phyloP scores from a whole-genome alignment of 148 eudicot species.

The Beta vulgaris region DNA sequence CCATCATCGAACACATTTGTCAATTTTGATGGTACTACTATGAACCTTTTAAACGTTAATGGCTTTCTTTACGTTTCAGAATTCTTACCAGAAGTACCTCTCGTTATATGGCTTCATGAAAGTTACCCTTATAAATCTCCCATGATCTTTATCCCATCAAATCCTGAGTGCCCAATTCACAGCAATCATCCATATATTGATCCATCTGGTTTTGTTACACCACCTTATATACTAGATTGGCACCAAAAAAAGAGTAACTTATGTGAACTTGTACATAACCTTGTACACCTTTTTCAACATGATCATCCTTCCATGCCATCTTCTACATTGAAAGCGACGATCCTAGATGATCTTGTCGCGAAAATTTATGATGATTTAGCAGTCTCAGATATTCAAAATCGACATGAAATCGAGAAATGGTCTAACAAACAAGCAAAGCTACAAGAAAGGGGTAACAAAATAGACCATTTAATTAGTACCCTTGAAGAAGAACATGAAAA shows the following conservation, averaged over 20 bases:
- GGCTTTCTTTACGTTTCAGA: constrained; percentile 36
- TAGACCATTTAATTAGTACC: constrained; percentile 7
- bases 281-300: constrained; percentile 31
- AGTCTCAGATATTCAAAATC: constrained; percentile 10
- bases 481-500: constrained; percentile 20
- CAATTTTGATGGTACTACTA: constrained; percentile 42
- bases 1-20: constrained; percentile 33
- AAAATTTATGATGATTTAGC: constrained; percentile 26
- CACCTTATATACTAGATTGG: constrained; percentile 38
- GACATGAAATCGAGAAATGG: constrained; percentile 24
- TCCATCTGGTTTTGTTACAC: constrained; percentile 34
- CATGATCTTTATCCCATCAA: constrained; percentile 27
- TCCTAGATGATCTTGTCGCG: constrained; percentile 34
- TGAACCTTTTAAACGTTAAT: constrained; percentile 32
- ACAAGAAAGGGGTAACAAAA: constrained; percentile 12
- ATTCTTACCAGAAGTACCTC: constrained; percentile 20
- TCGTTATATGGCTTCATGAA: constrained; percentile 54
- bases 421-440: not conserved
- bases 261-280: constrained; percentile 31
- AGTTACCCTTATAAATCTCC: constrained; percentile 44
- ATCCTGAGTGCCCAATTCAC: constrained; percentile 15
- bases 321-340: constrained; percentile 30
- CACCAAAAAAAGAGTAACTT: constrained; percentile 24
- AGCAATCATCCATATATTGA: constrained; percentile 38
- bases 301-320: constrained; percentile 36